These are phyloP conservation scores for Cryphonectria naterciae DNA, from an alignment of 2,329 filamentous ascomycete species.

Conservation along the genomic window DNA sequence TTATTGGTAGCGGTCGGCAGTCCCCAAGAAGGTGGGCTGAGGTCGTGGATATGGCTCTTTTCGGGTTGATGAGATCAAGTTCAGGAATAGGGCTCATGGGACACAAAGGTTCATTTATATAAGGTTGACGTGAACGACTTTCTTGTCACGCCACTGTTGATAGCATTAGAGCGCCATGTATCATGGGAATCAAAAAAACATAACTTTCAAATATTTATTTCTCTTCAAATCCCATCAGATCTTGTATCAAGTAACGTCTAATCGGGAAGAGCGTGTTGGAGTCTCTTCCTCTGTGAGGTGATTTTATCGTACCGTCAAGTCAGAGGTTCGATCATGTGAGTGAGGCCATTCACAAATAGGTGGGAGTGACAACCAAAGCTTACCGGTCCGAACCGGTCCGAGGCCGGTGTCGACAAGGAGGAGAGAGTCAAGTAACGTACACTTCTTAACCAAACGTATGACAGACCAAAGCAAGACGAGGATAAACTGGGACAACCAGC, in stretches of 20 bases:
- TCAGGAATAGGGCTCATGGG: neutral
- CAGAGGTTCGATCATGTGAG: neutral
- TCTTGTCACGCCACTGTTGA: neutral
- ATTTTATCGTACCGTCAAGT: neutral
- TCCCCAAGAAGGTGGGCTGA: neutral
- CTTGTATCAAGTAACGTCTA: neutral
- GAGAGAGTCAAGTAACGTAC: no score
- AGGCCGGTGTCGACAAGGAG: neutral
- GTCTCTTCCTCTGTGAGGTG: neutral
- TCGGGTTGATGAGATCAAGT: constrained; percentile 6
- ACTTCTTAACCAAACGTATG: neutral
- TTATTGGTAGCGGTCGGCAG: constrained; percentile 1
- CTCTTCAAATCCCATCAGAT: neutral
- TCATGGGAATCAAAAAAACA: neutral
- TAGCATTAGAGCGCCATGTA: constrained; percentile 8
- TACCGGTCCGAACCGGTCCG: neutral
- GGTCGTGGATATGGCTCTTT: neutral
- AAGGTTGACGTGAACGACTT: neutral
- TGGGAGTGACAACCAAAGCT: neutral
- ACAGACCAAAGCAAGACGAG: neutral
- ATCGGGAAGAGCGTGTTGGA: neutral
- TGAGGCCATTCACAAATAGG: neutral
- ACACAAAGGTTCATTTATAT: neutral
- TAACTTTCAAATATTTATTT: neutral
- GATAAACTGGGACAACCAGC: neutral